Base-by-base conservation (phyloP, 768 basidiomycete genomes). In the Amyloporia xantha region DNA sequence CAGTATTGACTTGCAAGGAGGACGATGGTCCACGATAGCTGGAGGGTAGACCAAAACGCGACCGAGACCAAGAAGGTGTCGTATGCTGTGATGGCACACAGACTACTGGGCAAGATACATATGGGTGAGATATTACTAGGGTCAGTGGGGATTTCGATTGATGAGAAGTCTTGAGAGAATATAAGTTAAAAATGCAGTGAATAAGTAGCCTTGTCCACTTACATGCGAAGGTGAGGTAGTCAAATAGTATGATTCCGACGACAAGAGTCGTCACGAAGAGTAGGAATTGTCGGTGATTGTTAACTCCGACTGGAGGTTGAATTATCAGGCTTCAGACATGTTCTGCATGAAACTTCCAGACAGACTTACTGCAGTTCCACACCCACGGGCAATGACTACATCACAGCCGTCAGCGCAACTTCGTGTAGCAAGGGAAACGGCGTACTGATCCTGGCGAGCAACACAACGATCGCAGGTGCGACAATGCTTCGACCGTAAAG, bases 321-420 rank as follows among this genome's bases (percentile, higher is more conserved):
- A 13, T 26, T 7, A 43, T 47, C 25, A 61, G 48, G n/a, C n/a
- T n/a, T n/a, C 20, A 51, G 36, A 36, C 6, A 48, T 42, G n/a
- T n/a, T n/a, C n/a, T n/a, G n/a, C n/a, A n/a, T 17, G 4, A 20
- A 27, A 26, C 17, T 33, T 38, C n/a, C 15, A 21, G 6, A 52
- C 26, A 11, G 10, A 51, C 86, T 23, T 62, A 91, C 91, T 82
- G 64, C 95, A 97, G 67, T 98, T 98, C 94, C 94, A 99, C 13
- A 97, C 84, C 96, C 96, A 99, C 1, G 95, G 96, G 58, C 96
- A 98, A 59, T 99, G 94, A 59, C 93, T 95, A 41, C 6, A 24
- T n/a, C n/a, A n/a, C n/a, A 24, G 17, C 1, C 9, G 38, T 51
- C 26, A 58, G 51, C 49, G 40, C 4, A 47, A 44, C 47, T 7